Evolutionary conservation across 768 basidiomycete species (phyloP).

Genomic region (Suillus tomentosus): DNA sequence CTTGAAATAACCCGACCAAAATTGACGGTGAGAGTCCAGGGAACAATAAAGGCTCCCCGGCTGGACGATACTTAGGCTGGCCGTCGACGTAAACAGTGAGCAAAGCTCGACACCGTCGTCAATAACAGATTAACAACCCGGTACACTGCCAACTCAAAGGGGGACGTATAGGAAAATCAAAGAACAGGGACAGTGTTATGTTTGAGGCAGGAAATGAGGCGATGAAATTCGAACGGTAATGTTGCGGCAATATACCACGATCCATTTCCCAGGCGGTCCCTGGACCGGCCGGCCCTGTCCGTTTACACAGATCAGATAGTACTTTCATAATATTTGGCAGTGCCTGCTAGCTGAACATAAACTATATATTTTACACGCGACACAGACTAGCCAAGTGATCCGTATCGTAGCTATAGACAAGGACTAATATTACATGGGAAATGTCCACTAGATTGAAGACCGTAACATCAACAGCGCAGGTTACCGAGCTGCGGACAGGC

Average conservation of each 20-base stretch:
- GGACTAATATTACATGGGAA: not conserved
- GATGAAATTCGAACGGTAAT: slow-evolving; percentile 2
- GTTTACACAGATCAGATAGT: not conserved
- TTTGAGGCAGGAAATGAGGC: slow-evolving; percentile 9
- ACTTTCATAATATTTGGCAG: not conserved
- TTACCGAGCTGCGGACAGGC: not conserved
- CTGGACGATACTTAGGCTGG: not conserved
- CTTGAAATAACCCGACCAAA: slow-evolving; percentile 22
- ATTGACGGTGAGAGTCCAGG: slow-evolving; percentile 6
- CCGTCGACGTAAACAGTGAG: not conserved
- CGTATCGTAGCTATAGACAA: not conserved
- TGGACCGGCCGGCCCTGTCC: not conserved
- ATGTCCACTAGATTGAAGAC: not conserved
- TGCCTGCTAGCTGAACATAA: not conserved
- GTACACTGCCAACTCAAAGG: not conserved
- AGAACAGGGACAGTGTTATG: slow-evolving; percentile 6
- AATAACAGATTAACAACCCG: not conserved
- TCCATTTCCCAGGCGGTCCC: slow-evolving; percentile 1
- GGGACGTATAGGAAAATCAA: not conserved
- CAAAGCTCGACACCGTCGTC: not conserved
- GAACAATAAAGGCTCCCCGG: not conserved
- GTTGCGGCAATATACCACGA: slow-evolving; percentile 2
- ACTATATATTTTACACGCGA: not conserved
- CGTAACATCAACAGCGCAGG: not conserved
- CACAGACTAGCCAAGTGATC: not conserved